Evolutionary conservation across 495 filamentous ascomycete species (phyloP), one percentile per base, ranked within the genome.

Genomic region (Sporormia fimetaria): DNA sequence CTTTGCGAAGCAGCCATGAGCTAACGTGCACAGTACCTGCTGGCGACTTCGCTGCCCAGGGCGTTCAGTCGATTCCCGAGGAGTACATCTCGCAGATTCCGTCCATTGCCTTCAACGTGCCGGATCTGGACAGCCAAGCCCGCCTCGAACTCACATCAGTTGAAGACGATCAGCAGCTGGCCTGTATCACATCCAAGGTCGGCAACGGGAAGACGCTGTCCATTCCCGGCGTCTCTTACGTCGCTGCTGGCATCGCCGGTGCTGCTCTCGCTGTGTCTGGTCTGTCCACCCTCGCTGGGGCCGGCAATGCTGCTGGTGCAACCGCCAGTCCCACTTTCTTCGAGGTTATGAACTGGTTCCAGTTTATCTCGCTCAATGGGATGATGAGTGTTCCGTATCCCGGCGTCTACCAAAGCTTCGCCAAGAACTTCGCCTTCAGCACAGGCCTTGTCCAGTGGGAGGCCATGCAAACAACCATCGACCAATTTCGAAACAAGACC

Each of bases 371-470:
- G 14, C 80, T 87, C 66, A 94, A 87, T 57, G 90, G 90, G 38
- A 95, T 96, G 90, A 62, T 95, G 57, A 88, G 81, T 47, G 86
- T 87, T 51, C 73, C 78, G 50, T 86, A 93, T 54, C 90, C 90
- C 4, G 59, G 73, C 20, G 75, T 96, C 18, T 96, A 96, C 61
- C 70, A 75, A 42, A 87, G 77, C 56, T 98, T 93, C 59, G 61
- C 82, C 27, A 80, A 80, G 63, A 98, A 96, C 60, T 98, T 98
- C 61, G 86, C 70, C 26, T 98, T 94, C 67, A 87, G 83, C 46
- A 80, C 78, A 18, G 88, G 87, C 16, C 57, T 95, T 44, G 70
- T 98, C 33, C 73, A 80, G 3, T 94, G 88, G 87, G 73, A 66
- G 26, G 57, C 66, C 32, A 75, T 96, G 72, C 84, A 93, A 57